Evolutionary conservation across 1,139 yeast species (phyloP), one percentile per base, ranked within the genome.

Genomic region (Taphrina confusa): DNA sequence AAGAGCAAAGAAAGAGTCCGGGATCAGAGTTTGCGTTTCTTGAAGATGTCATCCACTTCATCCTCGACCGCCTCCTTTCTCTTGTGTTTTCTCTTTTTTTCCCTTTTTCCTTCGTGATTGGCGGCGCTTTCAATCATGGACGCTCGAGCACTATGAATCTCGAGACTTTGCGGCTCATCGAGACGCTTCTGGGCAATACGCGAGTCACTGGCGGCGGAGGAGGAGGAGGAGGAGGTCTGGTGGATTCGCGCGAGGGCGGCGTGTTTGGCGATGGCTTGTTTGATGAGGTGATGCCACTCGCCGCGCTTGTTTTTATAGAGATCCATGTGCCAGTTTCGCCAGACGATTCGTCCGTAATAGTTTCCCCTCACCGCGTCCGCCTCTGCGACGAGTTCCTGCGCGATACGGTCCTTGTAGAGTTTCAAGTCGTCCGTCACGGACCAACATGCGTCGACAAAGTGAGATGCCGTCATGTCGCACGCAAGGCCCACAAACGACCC

Each of bases 301-400:
- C 55, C 61, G 11, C 52, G 59, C 31, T 39, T 44, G 36, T 58
- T 52, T 18, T 33, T 39, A 39, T 83, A 88, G 67, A 83, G 74
- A 69, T 89, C 96, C 84, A 90, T 80, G 31, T 80, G 74, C 97
- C 97, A 92, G 71, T 91, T 92, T 70, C 87, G 87, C 97, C 97
- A 92, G 1, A 92, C 97, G 66, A 84, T 80, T 70, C 86, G 82
- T 47, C 98, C 98, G 69, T 92, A 92, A 23, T 78, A 80, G 70
- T 95, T 86, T 65, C 85, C 88, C 65, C 80, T 79, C 31, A 81
- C 84, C 33, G 84, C 80, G 20, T 64, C 61, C 20, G 50, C 58
- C 49, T 83, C 80, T n/a, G 76, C 77, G 33, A 77, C 70, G 63
- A 92, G 75, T 63, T 84, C 86, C 18, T 80, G 79, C 0, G 95